phyloP scores from a whole-genome alignment of 2,329 filamentous ascomycete species.

The Teratosphaeriaceae sp. region DNA sequence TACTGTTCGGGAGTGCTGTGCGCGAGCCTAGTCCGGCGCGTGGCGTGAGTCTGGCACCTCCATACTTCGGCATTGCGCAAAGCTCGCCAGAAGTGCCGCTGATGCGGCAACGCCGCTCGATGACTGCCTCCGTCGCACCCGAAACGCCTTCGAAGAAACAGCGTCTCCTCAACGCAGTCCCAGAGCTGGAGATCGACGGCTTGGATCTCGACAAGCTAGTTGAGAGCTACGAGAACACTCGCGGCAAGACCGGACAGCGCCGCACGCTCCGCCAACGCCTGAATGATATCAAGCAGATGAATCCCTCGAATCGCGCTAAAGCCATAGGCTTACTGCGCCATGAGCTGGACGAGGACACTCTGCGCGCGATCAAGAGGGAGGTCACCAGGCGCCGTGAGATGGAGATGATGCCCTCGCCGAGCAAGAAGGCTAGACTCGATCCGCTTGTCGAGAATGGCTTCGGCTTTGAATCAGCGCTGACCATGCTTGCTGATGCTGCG shows the following conservation, averaged over 20 bases:
- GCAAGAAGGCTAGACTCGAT: conserved; percentile 2
- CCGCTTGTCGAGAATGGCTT: not conserved
- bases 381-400: not conserved
- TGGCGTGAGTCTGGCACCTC: not conserved
- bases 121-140: not conserved
- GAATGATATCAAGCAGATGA: conserved; percentile 14
- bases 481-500: conserved; percentile 2
- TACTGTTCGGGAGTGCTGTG: not conserved
- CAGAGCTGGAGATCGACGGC: conserved; percentile 2
- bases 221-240: conserved; percentile 5
- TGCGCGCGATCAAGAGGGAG: conserved; percentile 1
- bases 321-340: conserved; percentile 5
- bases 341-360: conserved; percentile 5
- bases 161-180: not conserved
- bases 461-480: not conserved
- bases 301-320: conserved; percentile 7
- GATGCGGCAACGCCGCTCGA: not conserved
- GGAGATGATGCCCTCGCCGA: conserved; percentile 2
- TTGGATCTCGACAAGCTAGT: conserved; percentile 5
- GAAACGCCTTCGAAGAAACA: conserved; percentile 8
- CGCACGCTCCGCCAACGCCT: conserved; percentile 13
- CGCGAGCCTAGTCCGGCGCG: not conserved
- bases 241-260: conserved; percentile 5
- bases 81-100: conserved; percentile 5
- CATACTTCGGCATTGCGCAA: not conserved